Evolutionary conservation across 2,329 filamentous ascomycete species (phyloP).

Genomic region (Colletotrichum limetticola): DNA sequence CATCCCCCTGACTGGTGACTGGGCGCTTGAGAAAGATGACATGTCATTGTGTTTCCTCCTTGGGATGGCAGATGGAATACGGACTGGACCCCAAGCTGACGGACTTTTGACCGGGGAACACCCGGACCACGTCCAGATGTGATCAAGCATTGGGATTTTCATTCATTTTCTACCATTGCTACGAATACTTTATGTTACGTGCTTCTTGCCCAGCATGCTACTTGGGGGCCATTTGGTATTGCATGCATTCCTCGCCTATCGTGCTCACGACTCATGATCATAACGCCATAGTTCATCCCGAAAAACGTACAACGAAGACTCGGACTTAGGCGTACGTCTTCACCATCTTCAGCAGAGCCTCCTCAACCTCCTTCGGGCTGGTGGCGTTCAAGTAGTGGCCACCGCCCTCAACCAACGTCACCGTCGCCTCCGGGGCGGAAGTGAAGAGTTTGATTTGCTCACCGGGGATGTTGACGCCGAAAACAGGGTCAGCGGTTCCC

Average conservation of each 20-base stretch:
- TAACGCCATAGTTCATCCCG: slow-evolving; percentile 4
- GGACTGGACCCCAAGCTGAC: neutral
- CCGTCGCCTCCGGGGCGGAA: slow-evolving; percentile 53
- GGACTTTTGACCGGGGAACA: neutral
- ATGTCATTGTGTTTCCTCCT: neutral
- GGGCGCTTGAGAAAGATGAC: neutral
- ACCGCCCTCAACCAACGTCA: slow-evolving; percentile 56
- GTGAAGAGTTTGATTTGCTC: slow-evolving; percentile 65
- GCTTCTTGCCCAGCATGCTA: neutral
- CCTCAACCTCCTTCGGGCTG: slow-evolving; percentile 56
- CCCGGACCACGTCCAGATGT: neutral
- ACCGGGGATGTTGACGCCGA: slow-evolving; percentile 48
- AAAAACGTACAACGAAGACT: neutral
- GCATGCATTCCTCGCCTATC: slow-evolving; percentile 3
- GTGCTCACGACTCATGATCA: slow-evolving; percentile 13
- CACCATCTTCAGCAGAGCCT: slow-evolving; percentile 56
- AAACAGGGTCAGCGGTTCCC: slow-evolving; percentile 59
- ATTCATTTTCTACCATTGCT: neutral
- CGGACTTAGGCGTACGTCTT: slow-evolving; percentile 41
- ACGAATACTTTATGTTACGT: neutral
- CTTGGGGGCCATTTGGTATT: neutral
- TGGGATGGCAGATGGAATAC: neutral
- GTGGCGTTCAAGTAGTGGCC: slow-evolving; percentile 62
- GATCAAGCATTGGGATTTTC: neutral
- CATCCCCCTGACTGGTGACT: neutral